Evolutionary conservation across 176 grass and related monocot genomes (phyloP).

Genomic region (Musa beccarii): DNA sequence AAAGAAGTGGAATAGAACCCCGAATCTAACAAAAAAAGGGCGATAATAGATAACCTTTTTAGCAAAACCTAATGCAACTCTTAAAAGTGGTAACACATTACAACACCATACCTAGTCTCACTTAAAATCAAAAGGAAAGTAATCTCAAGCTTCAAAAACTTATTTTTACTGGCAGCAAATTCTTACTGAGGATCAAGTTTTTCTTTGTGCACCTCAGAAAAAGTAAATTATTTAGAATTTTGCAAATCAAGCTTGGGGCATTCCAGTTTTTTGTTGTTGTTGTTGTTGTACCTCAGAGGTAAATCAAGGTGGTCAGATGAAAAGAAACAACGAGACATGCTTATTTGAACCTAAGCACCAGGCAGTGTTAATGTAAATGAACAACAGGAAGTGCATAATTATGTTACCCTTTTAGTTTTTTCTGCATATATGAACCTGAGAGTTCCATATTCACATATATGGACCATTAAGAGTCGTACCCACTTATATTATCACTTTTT

Average conservation of each 20-base stretch:
- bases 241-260: too few relatives aligned
- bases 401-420: too few relatives aligned
- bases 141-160: not conserved
- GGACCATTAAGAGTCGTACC: too few relatives aligned
- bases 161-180: not conserved
- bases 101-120: not conserved
- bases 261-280: too few relatives aligned
- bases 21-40: constrained; percentile 45
- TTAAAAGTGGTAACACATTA: not conserved
- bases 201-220: not conserved
- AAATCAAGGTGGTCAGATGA: not conserved
- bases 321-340: not conserved
- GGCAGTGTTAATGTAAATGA: not conserved
- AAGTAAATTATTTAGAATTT: too few relatives aligned
- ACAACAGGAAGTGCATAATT: too few relatives aligned
- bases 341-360: not conserved
- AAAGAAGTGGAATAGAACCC: constrained; percentile 92
- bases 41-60: not conserved
- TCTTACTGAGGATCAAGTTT: not conserved
- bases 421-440: too few relatives aligned
- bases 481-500: too few relatives aligned
- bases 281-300: not conserved
- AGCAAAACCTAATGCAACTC: not conserved
- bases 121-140: not conserved
- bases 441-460: too few relatives aligned